A percentile compares a stretch with the other conserved stretches of the same genome.
These are phyloP conservation scores for Cadophora sp. DNA, from an alignment of 2,329 filamentous ascomycete genomes.

Conservation along the genomic window DNA sequence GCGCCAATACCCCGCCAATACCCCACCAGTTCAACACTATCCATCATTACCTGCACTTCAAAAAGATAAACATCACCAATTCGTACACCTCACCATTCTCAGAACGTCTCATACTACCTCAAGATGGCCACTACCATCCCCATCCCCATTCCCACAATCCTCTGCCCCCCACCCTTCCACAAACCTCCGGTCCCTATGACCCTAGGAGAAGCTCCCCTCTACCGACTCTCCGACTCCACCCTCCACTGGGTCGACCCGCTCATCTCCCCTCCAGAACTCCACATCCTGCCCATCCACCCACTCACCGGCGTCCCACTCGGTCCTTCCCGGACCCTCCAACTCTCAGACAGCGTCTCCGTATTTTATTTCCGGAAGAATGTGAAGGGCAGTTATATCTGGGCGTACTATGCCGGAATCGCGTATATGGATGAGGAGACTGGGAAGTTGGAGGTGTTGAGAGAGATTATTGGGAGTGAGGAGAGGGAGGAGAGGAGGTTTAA, in stretches of 20 bases:
- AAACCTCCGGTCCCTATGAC: constrained; percentile 21
- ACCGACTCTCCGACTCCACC: constrained; percentile 30
- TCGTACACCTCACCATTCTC: no score
- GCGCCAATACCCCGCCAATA: neutral
- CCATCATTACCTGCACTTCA: no score
- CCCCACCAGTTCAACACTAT: neutral
- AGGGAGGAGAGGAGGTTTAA: constrained; percentile 44
- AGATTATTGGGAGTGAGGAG: constrained; percentile 45
- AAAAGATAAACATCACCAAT: no score
- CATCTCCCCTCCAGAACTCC: constrained; percentile 40
- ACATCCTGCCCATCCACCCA: constrained; percentile 46
- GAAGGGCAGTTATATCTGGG: constrained; percentile 48
- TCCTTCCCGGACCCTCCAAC: constrained; percentile 39
- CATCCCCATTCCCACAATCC: neutral
- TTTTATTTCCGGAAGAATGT: constrained; percentile 44
- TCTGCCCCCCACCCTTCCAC: constrained; percentile 18
- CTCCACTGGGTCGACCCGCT: constrained; percentile 36
- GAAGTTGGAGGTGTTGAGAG: constrained; percentile 45
- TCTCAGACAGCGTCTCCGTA: constrained; percentile 47
- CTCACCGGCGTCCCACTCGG: constrained; percentile 41
- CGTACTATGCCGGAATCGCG: constrained; percentile 48
- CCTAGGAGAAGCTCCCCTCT: constrained; percentile 35
- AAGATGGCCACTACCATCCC: neutral
- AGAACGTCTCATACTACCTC: no score
- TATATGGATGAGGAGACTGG: constrained; percentile 48